phyloP scores from a whole-genome alignment of 768 basidiomycete species.

The Trametes sanguinea region DNA sequence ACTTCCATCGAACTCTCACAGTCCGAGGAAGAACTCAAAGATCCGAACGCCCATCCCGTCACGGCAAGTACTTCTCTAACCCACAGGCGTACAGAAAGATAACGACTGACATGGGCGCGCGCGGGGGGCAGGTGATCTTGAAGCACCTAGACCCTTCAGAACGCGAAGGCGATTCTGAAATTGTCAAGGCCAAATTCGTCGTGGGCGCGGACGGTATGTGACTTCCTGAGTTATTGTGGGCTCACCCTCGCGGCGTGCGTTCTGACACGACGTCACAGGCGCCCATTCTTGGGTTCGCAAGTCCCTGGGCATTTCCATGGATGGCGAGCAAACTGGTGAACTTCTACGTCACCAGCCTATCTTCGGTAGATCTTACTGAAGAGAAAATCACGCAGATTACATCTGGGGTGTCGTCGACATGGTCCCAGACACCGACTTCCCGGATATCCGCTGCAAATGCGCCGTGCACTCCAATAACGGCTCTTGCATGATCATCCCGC shows the following conservation, averaged over 20 bases:
- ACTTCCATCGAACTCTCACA: slow-evolving; percentile 49
- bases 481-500: slow-evolving; percentile 55
- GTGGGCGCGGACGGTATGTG: slow-evolving; percentile 70
- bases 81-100: background rate
- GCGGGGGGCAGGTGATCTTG: slow-evolving; percentile 45
- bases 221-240: background rate
- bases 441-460: slow-evolving; percentile 51
- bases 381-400: slow-evolving; percentile 52
- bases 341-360: background rate
- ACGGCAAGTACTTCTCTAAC: slow-evolving; percentile 27
- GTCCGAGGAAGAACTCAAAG: slow-evolving; percentile 43
- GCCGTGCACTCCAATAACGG: slow-evolving; percentile 56
- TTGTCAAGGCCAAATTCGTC: slow-evolving; percentile 71
- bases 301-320: slow-evolving; percentile 63
- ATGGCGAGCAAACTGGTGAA: slow-evolving; percentile 56
- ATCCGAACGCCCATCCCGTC: slow-evolving; percentile 41
- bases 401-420: slow-evolving; percentile 83
- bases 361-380: too few species aligned
- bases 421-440: slow-evolving; percentile 52
- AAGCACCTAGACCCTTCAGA: slow-evolving; percentile 41
- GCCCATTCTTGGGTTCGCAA: slow-evolving; percentile 88
- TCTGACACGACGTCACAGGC: slow-evolving; percentile 39
- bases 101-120: slow-evolving; percentile 15
- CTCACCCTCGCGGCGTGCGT: background rate
- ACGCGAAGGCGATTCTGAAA: slow-evolving; percentile 47